Percentiles rank a stretch among this genome's conserved stretches.
These are phyloP conservation scores for Monosporascus sp. DNA, from an alignment of 2,329 filamentous ascomycete genomes.

Conservation along the genomic window DNA sequence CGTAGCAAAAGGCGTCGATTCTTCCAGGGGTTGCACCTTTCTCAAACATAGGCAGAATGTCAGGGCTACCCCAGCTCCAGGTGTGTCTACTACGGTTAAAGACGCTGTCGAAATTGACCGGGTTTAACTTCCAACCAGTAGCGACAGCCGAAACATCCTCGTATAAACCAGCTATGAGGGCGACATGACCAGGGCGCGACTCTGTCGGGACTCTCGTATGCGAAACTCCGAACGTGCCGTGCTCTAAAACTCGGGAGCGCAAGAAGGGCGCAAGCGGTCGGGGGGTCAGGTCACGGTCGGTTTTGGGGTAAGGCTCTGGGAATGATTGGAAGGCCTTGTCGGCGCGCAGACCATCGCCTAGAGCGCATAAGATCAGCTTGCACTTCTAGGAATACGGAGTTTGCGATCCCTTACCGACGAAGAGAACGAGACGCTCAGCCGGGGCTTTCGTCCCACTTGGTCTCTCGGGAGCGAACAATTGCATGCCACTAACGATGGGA, in stretches of 20 bases:
- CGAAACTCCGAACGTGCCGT: conserved; percentile 94
- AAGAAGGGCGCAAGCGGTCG: conserved; percentile 86
- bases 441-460: conserved; percentile 59
- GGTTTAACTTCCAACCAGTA: conserved; percentile 97
- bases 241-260: conserved; percentile 77
- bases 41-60: conserved; percentile 96
- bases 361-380: conserved; percentile 6
- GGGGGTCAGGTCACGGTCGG: conserved; percentile 60
- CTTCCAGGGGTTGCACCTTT: conserved; percentile 82
- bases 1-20: conserved; percentile 83
- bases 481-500: conserved; percentile 95
- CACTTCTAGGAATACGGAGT: conserved; percentile 1
- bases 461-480: conserved; percentile 66
- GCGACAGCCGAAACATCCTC: conserved; percentile 97
- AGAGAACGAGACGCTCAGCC: conserved; percentile 84
- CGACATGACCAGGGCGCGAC: conserved; percentile 92
- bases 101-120: conserved; percentile 96
- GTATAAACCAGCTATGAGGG: conserved; percentile 91
- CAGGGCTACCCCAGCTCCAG: conserved; percentile 98
- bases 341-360: conserved; percentile 86
- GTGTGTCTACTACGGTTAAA: conserved; percentile 97
- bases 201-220: conserved; percentile 96
- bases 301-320: conserved; percentile 73
- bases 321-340: conserved; percentile 97
- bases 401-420: conserved; percentile 62